A percentile compares a stretch with the other conserved stretches of the same genome.
phyloP scores from a whole-genome alignment of 805 yeast species.

The Maudiozyma turicensis region DNA sequence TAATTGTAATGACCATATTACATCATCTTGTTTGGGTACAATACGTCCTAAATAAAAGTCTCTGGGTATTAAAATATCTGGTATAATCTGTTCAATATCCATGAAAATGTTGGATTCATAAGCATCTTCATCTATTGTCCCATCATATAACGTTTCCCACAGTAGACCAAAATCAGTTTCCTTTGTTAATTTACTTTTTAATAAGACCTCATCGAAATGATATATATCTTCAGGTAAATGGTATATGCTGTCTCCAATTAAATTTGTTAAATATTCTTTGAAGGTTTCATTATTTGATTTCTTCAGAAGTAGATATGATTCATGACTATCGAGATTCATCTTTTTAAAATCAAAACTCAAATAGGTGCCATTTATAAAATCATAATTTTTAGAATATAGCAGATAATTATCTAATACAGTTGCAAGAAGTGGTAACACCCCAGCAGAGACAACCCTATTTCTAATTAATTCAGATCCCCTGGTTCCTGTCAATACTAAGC shows the following conservation, averaged over 20 bases:
- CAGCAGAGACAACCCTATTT: slow-evolving; percentile 81
- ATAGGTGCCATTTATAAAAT: slow-evolving; percentile 14
- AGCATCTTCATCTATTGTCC: slow-evolving; percentile 1
- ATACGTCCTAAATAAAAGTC: slow-evolving; percentile 56
- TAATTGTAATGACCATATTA: slow-evolving; percentile 85
- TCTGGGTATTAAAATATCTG: slow-evolving; percentile 37
- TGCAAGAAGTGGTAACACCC: slow-evolving; percentile 81
- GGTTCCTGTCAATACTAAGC: slow-evolving; percentile 83
- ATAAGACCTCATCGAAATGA: slow-evolving; percentile 8
- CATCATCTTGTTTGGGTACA: slow-evolving; percentile 89
- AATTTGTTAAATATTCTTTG: slow-evolving; percentile 11
- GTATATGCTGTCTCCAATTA: slow-evolving; percentile 13
- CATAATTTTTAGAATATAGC: slow-evolving; percentile 30
- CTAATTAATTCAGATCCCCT: slow-evolving; percentile 85
- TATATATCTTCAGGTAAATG: slow-evolving; percentile 8
- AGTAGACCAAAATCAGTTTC: slow-evolving; percentile 20
- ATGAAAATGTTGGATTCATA: slow-evolving; percentile 8
- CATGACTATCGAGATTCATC: slow-evolving; percentile 6
- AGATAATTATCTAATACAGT: slow-evolving; percentile 86
- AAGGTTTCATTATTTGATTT: slow-evolving; percentile 13
- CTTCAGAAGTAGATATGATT: slow-evolving; percentile 11
- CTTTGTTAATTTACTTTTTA: slow-evolving; percentile 8
- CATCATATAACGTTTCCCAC: slow-evolving; percentile 11
- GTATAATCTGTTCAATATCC: slow-evolving; percentile 12
- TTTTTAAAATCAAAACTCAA: slow-evolving; percentile 13